Evolutionary conservation across 345 rosid genomes (phyloP).

Genomic region (Acer yangbiense): DNA sequence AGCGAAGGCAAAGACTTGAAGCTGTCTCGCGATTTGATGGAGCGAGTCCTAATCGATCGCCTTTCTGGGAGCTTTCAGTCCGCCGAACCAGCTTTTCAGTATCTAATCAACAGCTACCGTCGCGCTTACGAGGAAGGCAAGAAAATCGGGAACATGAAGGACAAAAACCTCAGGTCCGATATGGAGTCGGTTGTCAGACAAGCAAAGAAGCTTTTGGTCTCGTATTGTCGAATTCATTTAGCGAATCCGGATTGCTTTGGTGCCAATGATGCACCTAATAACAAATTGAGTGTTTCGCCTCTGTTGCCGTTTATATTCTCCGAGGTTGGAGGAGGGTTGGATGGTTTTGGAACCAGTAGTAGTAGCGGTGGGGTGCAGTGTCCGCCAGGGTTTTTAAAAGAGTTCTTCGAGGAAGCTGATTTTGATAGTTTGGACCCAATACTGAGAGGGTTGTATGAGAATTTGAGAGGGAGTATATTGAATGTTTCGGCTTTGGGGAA

Average conservation of each 20-base stretch:
- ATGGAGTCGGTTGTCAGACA: constrained; percentile 64
- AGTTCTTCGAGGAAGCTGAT: constrained; percentile 78
- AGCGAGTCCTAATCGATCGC: constrained; percentile 80
- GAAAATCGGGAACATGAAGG: constrained; percentile 88
- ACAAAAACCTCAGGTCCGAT: constrained; percentile 60
- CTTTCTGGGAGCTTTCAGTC: constrained; percentile 64
- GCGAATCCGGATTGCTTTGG: constrained; percentile 59
- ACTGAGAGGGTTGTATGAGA: constrained; percentile 80
- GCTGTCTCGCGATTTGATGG: constrained; percentile 75
- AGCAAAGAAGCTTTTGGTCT: constrained; percentile 67
- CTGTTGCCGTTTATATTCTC: constrained; percentile 69
- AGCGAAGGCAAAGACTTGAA: constrained; percentile 78
- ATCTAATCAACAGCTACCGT: constrained; percentile 73
- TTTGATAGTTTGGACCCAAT: constrained; percentile 79
- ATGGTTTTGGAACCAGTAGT: constrained; percentile 51
- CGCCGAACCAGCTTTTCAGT: constrained; percentile 66
- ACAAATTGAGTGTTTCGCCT: constrained; percentile 52
- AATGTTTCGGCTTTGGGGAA: constrained; percentile 83
- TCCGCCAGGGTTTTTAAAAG: constrained; percentile 85
- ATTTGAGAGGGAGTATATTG: constrained; percentile 80
- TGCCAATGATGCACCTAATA: not conserved
- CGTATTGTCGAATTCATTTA: constrained; percentile 77
- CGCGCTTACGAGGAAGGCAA: constrained; percentile 77
- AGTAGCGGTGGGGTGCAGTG: constrained; percentile 46
- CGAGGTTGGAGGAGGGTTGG: constrained; percentile 54